These are phyloP conservation scores for Clarkia xantiana DNA, from an alignment of 345 rosid species.

Conservation along the genomic window DNA sequence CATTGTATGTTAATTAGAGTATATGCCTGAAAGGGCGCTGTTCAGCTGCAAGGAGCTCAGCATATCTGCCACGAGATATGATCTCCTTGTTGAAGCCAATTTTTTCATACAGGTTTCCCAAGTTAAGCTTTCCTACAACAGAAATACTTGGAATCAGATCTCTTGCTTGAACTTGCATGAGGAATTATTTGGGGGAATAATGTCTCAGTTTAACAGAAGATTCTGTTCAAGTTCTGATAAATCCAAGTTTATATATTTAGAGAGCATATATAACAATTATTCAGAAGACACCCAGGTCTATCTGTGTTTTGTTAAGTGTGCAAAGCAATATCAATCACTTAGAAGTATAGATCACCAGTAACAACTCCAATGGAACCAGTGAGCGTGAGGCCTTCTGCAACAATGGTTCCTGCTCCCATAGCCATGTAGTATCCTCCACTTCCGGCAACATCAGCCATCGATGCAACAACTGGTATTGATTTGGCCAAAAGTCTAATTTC, in stretches of 20 bases:
- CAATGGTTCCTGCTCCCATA: constrained; percentile 64
- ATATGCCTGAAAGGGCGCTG: constrained; percentile 63
- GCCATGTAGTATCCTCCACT: constrained; percentile 99
- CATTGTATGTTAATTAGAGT: background rate
- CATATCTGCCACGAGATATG: constrained; percentile 81
- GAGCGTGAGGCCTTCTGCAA: constrained; percentile 70
- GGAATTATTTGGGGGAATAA: too few relatives aligned
- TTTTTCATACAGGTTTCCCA: constrained; percentile 73
- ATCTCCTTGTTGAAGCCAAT: constrained; percentile 89
- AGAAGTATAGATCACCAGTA: constrained; percentile 34
- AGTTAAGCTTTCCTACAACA: constrained; percentile 58
- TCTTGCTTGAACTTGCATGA: background rate
- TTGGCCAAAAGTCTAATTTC: constrained; percentile 74
- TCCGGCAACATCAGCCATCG: constrained; percentile 92
- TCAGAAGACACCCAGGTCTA: too few relatives aligned
- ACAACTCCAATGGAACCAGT: constrained; percentile 95
- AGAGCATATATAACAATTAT: too few relatives aligned
- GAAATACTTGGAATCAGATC: constrained; percentile 1
- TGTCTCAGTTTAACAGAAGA: too few relatives aligned
- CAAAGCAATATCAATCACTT: too few relatives aligned
- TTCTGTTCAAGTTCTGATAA: too few relatives aligned
- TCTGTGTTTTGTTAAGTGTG: too few relatives aligned
- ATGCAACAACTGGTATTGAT: constrained; percentile 77
- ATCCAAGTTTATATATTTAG: too few relatives aligned
- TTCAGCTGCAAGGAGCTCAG: constrained; percentile 80